Percentiles rank a stretch among this genome's conserved stretches.
Evolutionary conservation across 768 basidiomycete genomes (phyloP).

Genomic region (Tylopilus balloui): DNA sequence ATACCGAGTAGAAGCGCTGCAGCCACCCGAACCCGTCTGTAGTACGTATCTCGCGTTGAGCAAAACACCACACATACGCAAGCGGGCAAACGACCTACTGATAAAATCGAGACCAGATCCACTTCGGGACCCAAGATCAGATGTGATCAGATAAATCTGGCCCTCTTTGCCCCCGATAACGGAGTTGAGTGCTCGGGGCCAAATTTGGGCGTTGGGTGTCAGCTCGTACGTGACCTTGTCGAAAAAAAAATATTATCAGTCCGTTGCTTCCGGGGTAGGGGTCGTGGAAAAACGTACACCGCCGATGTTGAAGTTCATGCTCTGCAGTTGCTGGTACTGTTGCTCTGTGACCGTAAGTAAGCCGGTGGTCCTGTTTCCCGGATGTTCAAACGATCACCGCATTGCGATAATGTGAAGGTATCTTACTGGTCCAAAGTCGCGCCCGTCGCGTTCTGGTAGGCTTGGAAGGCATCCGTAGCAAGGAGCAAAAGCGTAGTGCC

Average conservation of each 20-base stretch:
- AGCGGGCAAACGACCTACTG: constrained; percentile 34
- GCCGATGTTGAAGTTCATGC: constrained; percentile 50
- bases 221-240: constrained; percentile 49
- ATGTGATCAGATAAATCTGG: constrained; percentile 54
- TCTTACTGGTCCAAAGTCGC: constrained; percentile 47
- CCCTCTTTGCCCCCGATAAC: constrained; percentile 48
- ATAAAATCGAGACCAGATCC: constrained; percentile 65
- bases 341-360: constrained; percentile 48
- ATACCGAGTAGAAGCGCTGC: constrained; percentile 58
- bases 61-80: not conserved
- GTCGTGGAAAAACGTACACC: constrained; percentile 24
- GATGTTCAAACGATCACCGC: not conserved
- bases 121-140: constrained; percentile 45
- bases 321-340: constrained; percentile 47
- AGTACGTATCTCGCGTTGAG: not conserved
- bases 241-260: not conserved
- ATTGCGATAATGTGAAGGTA: not conserved
- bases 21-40: constrained; percentile 55
- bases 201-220: constrained; percentile 64
- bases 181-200: constrained; percentile 57
- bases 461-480: constrained; percentile 55
- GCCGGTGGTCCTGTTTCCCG: constrained; percentile 42
- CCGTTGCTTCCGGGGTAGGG: not conserved
- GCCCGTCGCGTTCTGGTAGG: constrained; percentile 51
- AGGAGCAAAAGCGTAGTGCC: constrained; percentile 53